Conservation (phyloP, 495 filamentous ascomycete species). For the Platismatia glauca region DNA sequence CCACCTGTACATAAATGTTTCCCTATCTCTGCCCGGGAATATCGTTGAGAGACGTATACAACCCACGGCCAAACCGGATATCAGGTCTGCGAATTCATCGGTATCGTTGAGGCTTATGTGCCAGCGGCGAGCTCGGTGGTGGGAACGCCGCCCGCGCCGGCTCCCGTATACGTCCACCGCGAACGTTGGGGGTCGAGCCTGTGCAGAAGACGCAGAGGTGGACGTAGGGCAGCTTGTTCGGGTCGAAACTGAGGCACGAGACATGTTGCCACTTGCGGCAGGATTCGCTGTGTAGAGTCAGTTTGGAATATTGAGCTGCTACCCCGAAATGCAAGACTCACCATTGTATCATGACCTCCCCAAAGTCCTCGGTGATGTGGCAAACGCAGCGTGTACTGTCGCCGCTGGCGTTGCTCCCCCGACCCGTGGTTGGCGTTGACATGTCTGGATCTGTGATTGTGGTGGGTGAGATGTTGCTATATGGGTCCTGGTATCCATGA, state of each 20-base stretch:
- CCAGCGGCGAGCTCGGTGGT: slow-evolving; percentile 49
- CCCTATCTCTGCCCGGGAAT: not conserved
- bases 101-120: slow-evolving; percentile 55
- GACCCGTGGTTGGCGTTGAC: slow-evolving; percentile 56
- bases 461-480: slow-evolving; percentile 50
- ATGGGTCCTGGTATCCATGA: slow-evolving; percentile 8
- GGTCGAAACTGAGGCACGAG: slow-evolving; percentile 63
- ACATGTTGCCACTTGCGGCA: slow-evolving; percentile 82
- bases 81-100: slow-evolving; percentile 26
- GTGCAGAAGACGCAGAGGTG: slow-evolving; percentile 78
- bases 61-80: not conserved
- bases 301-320: not conserved
- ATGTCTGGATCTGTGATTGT: slow-evolving; percentile 58
- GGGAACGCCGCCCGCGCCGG: slow-evolving; percentile 37
- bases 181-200: slow-evolving; percentile 56
- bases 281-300: slow-evolving; percentile 53
- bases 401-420: slow-evolving; percentile 42
- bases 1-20: not conserved
- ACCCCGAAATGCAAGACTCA: slow-evolving; percentile 29
- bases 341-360: slow-evolving; percentile 77
- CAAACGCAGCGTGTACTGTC: slow-evolving; percentile 66
- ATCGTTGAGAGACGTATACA: not conserved
- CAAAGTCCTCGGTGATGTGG: slow-evolving; percentile 54
- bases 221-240: slow-evolving; percentile 55
- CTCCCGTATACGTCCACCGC: slow-evolving; percentile 55